Evolutionary conservation across 2,329 filamentous ascomycete genomes (phyloP), one percentile per base, ranked within the genome.

Genomic region (Didymella keratinophila): DNA sequence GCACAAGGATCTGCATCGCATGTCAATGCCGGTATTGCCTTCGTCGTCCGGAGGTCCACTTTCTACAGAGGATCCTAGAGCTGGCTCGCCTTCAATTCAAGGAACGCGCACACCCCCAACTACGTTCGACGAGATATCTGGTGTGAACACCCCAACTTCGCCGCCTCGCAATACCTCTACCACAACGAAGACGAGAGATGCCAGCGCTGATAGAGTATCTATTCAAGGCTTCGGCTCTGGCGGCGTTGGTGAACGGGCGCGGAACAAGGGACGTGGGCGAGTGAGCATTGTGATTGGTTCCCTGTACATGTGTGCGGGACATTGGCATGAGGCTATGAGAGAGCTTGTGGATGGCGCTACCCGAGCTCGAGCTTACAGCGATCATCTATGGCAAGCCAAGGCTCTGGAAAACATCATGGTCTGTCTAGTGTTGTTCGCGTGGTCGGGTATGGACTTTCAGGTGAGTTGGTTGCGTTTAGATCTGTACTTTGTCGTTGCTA

Each of bases 341-440:
- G 92, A 96, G 72, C 84, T 97, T 21, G 82, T 87, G 10, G 94
- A 97, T 60, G 92, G 90, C 52, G 93, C 91, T 2, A 85, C 86
- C 10, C 87, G 89, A 66, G 89, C 92, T 16, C 89, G 92, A 68
- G 88, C 87, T 36, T 85, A 91, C 58, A 93, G 92, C 68, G 95
- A 99, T 77, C 92, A 97, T 76, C 76, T 98, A n/a, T 99, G 95
- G 94, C 92, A 97, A 78, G 95, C 91, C 18, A 98, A 98, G 78
- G 93, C 92, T 1, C 82, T 99, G 20, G 96, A 99, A 73, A 87
- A 93, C 27, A 91, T 96, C 60, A 80, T 95, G 45, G 83, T 96
- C 25, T 92, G 90, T 71, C 83, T 98, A 65, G 73, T 98, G 39
- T 85, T 98, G 68, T 87, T 96, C 61, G 90, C 88, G 28, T 97